phyloP scores from a whole-genome alignment of 805 yeast species.

The Zygosaccharomyces bailii region DNA sequence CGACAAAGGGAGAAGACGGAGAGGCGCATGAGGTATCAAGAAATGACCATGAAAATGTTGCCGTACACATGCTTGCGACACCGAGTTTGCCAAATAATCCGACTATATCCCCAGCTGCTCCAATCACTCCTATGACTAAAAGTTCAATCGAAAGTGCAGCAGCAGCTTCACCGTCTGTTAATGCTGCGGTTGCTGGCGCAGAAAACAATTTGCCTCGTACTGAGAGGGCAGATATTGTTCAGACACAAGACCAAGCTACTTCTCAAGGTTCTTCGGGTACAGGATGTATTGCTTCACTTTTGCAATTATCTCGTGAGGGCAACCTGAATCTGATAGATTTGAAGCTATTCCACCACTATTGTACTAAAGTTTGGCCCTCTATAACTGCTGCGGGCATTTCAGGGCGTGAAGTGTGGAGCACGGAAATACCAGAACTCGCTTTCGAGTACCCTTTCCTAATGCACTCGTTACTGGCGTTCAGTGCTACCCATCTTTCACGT shows the following conservation, averaged over 20 bases:
- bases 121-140: conserved; percentile 26
- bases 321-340: conserved; percentile 69
- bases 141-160: conserved; percentile 10
- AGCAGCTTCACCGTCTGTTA: conserved; percentile 18
- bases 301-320: conserved; percentile 30
- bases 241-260: conserved; percentile 20
- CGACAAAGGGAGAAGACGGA: neutral
- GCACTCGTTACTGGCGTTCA: conserved; percentile 87
- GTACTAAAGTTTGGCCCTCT: conserved; percentile 78
- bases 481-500: conserved; percentile 86
- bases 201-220: conserved; percentile 11
- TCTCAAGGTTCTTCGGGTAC: conserved; percentile 13
- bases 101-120: conserved; percentile 28
- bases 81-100: conserved; percentile 27
- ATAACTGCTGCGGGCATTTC: conserved; percentile 89
- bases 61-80: conserved; percentile 18
- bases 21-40: neutral
- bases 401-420: conserved; percentile 75
- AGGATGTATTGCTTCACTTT: conserved; percentile 23
- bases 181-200: conserved; percentile 15
- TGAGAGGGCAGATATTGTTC: conserved; percentile 18
- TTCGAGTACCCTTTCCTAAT: conserved; percentile 84
- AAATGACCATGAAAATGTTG: conserved; percentile 5
- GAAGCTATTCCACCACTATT: conserved; percentile 81
- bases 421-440: conserved; percentile 83